Evolutionary conservation across 176 grass and related monocot genomes (phyloP).

Genomic region (Ensete ventricosum): DNA sequence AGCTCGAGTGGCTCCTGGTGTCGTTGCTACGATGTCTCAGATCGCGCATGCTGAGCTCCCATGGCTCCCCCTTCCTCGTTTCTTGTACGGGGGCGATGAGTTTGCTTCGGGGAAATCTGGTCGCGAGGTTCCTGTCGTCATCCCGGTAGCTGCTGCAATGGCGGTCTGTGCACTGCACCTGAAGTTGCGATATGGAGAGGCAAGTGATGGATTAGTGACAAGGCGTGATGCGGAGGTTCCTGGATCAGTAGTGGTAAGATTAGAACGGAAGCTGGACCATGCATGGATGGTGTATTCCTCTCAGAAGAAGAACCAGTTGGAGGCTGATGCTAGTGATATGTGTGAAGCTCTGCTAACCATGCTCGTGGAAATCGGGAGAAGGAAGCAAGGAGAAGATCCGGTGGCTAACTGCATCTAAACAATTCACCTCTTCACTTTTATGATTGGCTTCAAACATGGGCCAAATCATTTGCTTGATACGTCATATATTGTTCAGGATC

Average conservation of each 20-base stretch:
- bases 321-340: constrained; percentile 71
- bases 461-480: too few species aligned
- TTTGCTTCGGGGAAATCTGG: constrained; percentile 19
- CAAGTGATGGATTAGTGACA: constrained; percentile 64
- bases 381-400: constrained; percentile 7
- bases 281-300: constrained; percentile 79
- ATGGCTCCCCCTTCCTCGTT: constrained; percentile 44
- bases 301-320: constrained; percentile 23
- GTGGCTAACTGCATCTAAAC: too few species aligned
- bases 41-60: constrained; percentile 69
- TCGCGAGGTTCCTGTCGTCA: constrained; percentile 51
- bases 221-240: constrained; percentile 70
- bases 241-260: constrained; percentile 65
- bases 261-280: constrained; percentile 67
- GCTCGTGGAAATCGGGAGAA: constrained; percentile 61
- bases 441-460: too few species aligned
- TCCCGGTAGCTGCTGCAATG: constrained; percentile 65
- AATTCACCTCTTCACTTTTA: too few species aligned
- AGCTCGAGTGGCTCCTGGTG: constrained; percentile 50
- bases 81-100: constrained; percentile 31
- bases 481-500: too few species aligned
- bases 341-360: constrained; percentile 66
- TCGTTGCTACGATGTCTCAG: constrained; percentile 48
- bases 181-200: constrained; percentile 51
- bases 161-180: constrained; percentile 54